Conservation (phyloP, 2,329 filamentous ascomycete species). For the Sclerotinia glacialis region DNA sequence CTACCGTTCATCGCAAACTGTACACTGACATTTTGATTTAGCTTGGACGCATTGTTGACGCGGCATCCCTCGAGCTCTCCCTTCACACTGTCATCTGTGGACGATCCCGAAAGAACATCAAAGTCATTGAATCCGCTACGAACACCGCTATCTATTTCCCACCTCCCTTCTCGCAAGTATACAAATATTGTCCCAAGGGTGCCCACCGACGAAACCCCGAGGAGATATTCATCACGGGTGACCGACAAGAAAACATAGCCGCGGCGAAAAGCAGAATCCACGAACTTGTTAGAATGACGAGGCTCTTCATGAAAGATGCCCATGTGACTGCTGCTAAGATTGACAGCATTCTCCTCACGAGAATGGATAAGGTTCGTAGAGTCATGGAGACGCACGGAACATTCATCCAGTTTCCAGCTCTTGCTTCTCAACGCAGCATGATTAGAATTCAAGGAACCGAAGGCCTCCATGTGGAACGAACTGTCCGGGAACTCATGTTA, state of each 20-base stretch:
- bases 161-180: conserved; percentile 86
- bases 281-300: conserved; percentile 76
- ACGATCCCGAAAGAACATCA: conserved; percentile 94
- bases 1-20: conserved; percentile 11
- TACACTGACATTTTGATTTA: conserved; percentile 44
- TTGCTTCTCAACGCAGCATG: conserved; percentile 79
- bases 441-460: conserved; percentile 92
- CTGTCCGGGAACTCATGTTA: conserved; percentile 92
- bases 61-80: conserved; percentile 76
- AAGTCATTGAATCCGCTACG: conserved; percentile 91
- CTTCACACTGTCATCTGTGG: conserved; percentile 92
- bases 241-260: conserved; percentile 78
- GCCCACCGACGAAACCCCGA: conserved; percentile 79
- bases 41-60: conserved; percentile 74
- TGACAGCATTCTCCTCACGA: conserved; percentile 85
- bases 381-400: conserved; percentile 96
- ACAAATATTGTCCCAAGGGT: conserved; percentile 81
- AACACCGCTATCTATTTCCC: conserved; percentile 98
- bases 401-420: conserved; percentile 85
- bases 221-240: conserved; percentile 93
- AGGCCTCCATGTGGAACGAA: conserved; percentile 90
- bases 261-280: conserved; percentile 88
- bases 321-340: conserved; percentile 88
- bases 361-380: conserved; percentile 94
- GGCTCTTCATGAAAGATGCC: conserved; percentile 88